phyloP scores from a whole-genome alignment of 805 yeast species.

The Suhomyces emberorum region DNA sequence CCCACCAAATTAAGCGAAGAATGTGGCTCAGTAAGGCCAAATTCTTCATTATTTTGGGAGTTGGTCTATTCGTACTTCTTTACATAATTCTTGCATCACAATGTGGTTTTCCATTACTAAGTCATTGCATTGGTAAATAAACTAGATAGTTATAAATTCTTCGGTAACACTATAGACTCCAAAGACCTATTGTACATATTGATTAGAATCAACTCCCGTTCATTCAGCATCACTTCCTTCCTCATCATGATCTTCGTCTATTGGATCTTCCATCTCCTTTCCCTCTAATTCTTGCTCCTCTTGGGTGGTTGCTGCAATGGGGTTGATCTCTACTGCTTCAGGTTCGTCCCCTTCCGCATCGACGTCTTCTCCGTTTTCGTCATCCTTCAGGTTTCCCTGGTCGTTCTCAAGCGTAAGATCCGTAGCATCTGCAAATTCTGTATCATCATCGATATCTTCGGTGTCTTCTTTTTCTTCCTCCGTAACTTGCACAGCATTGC shows the following conservation, averaged over 20 bases:
- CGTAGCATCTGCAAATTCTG: slow-evolving; percentile 11
- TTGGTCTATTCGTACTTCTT: slow-evolving; percentile 23
- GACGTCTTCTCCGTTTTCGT: slow-evolving; percentile 12
- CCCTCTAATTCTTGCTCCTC: slow-evolving; percentile 37
- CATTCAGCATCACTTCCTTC: too few species aligned
- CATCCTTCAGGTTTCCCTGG: slow-evolving; percentile 6
- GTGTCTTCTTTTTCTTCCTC: slow-evolving; percentile 11
- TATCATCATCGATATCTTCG: slow-evolving; percentile 9
- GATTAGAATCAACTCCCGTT: too few species aligned
- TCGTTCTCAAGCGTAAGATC: too few species aligned
- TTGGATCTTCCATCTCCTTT: slow-evolving; percentile 10
- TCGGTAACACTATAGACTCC: too few species aligned
- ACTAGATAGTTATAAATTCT: too few species aligned
- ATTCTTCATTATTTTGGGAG: slow-evolving; percentile 30
- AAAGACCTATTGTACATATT: too few species aligned
- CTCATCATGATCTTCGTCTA: slow-evolving; percentile 18
- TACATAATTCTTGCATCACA: slow-evolving; percentile 49
- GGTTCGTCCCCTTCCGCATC: slow-evolving; percentile 12
- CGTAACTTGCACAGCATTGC: slow-evolving; percentile 8
- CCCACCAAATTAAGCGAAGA: slow-evolving; percentile 57
- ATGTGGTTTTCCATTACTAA: slow-evolving; percentile 48
- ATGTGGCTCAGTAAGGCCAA: slow-evolving; percentile 68
- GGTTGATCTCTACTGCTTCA: slow-evolving; percentile 24
- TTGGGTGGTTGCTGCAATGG: slow-evolving; percentile 28
- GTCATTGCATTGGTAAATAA: slow-evolving; percentile 8